A percentile compares a stretch with the other conserved stretches of the same genome.
phyloP scores from a whole-genome alignment of 225 moss, liverwort and hornwort species.

The Asterella californica region DNA sequence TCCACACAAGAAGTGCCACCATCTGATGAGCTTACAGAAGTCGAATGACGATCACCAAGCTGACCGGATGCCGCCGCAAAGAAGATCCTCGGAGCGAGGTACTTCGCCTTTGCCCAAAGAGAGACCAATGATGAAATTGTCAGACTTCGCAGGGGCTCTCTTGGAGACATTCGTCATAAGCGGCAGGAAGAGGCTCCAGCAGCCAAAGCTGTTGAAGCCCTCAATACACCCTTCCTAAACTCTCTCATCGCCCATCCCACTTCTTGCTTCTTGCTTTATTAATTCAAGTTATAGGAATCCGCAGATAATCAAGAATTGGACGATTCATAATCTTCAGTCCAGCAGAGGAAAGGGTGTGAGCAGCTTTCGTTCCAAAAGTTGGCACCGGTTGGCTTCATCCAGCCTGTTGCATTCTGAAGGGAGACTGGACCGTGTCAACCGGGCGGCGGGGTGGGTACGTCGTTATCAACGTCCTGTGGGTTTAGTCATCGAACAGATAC shows the following conservation, averaged over 20 bases:
- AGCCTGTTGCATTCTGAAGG: no score
- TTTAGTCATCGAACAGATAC: no score
- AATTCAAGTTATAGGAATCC: not conserved
- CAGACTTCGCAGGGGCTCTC: constrained; percentile 21
- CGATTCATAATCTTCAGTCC: not conserved
- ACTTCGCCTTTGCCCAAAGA: constrained; percentile 22
- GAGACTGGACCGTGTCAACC: no score
- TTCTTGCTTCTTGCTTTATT: not conserved
- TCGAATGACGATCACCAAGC: constrained; percentile 1
- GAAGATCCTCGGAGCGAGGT: constrained; percentile 14
- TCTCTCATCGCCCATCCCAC: not conserved
- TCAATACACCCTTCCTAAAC: not conserved
- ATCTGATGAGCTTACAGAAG: not conserved
- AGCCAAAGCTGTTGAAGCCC: constrained; percentile 11
- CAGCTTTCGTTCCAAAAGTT: constrained; percentile 3
- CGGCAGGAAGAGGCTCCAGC: not conserved
- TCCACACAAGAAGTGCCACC: constrained; percentile 17
- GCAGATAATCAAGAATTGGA: not conserved
- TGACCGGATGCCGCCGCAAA: constrained; percentile 8
- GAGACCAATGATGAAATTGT: constrained; percentile 15
- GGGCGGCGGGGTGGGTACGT: no score
- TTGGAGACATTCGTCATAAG: constrained; percentile 20
- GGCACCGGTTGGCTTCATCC: constrained; percentile 7
- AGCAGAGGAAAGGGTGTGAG: constrained; percentile 1
- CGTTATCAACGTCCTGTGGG: no score